Percentiles rank a stretch among this genome's conserved stretches.
Evolutionary conservation across 805 yeast genomes (phyloP).

Genomic region (Debaryomyces prosopidis): DNA sequence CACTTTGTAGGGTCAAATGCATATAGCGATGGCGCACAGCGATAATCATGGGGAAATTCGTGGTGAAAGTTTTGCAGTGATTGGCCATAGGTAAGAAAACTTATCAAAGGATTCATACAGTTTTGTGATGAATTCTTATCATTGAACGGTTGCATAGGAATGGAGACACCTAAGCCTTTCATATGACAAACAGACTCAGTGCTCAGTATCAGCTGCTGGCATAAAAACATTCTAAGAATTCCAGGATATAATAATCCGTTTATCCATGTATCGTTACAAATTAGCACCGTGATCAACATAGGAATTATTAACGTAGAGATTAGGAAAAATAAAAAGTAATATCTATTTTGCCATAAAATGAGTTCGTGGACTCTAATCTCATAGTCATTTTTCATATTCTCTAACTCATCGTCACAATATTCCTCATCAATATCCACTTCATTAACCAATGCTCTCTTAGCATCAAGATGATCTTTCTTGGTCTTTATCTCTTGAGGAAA

Average conservation of each 20-base stretch:
- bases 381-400: slow-evolving; percentile 14
- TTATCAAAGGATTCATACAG: slow-evolving; percentile 58
- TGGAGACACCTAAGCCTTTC: slow-evolving; percentile 60
- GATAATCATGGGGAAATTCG: slow-evolving; percentile 89
- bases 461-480: slow-evolving; percentile 5
- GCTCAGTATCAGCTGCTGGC: slow-evolving; percentile 78
- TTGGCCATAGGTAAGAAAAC: slow-evolving; percentile 80
- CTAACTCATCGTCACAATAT: slow-evolving; percentile 7
- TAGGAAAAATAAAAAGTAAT: slow-evolving; percentile 26
- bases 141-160: slow-evolving; percentile 51
- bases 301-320: slow-evolving; percentile 35
- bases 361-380: slow-evolving; percentile 19
- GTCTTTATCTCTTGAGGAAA: slow-evolving; percentile 20
- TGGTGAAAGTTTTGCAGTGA: slow-evolving; percentile 93
- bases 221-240: slow-evolving; percentile 61
- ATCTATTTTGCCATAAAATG: slow-evolving; percentile 36
- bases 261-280: slow-evolving; percentile 30
- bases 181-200: slow-evolving; percentile 83
- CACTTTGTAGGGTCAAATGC: slow-evolving; percentile 88
- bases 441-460: slow-evolving; percentile 29
- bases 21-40: slow-evolving; percentile 70
- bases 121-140: slow-evolving; percentile 69
- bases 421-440: slow-evolving; percentile 10
- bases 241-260: slow-evolving; percentile 68
- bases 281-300: slow-evolving; percentile 17